These are phyloP conservation scores for Alternaria gansuensis DNA, from an alignment of 2,329 filamentous ascomycete species.

Conservation along the genomic window DNA sequence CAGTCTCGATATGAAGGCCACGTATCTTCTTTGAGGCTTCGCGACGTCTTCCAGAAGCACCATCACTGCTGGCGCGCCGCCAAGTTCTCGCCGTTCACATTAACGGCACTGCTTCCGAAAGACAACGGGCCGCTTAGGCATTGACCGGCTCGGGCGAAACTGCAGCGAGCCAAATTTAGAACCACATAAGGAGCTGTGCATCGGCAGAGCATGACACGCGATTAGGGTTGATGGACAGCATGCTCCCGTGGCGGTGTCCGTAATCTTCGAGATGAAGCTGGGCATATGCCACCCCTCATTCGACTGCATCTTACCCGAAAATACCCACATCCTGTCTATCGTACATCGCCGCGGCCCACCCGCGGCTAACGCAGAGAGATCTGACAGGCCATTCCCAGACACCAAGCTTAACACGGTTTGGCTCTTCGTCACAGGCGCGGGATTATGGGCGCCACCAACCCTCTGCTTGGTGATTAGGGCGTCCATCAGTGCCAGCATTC, in stretches of 20 bases:
- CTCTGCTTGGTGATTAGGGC: constrained; percentile 29
- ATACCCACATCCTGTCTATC: constrained; percentile 30
- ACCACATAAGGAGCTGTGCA: constrained; percentile 22
- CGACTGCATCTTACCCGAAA: constrained; percentile 31
- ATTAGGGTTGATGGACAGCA: constrained; percentile 21
- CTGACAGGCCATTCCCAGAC: constrained; percentile 37
- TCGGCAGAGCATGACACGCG: constrained; percentile 27
- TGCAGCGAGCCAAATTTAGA: constrained; percentile 31
- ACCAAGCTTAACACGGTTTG: constrained; percentile 39
- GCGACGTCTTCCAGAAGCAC: constrained; percentile 29
- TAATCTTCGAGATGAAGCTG: constrained; percentile 35
- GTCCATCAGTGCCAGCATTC: constrained; percentile 27
- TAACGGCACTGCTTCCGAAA: constrained; percentile 31
- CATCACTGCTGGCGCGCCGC: constrained; percentile 24
- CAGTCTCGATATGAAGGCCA: background rate
- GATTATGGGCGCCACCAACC: constrained; percentile 45
- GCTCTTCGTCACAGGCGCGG: constrained; percentile 35
- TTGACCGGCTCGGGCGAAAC: constrained; percentile 24
- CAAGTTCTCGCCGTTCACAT: constrained; percentile 24
- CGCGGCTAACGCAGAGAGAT: constrained; percentile 30
- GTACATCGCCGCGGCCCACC: constrained; percentile 31
- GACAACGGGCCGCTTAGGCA: constrained; percentile 21
- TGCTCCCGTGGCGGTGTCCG: constrained; percentile 37
- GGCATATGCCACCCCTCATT: constrained; percentile 33
- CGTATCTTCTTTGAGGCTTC: constrained; percentile 19